Conservation (phyloP, 768 basidiomycete genomes). For the Coprinopsis strossmayeri region DNA sequence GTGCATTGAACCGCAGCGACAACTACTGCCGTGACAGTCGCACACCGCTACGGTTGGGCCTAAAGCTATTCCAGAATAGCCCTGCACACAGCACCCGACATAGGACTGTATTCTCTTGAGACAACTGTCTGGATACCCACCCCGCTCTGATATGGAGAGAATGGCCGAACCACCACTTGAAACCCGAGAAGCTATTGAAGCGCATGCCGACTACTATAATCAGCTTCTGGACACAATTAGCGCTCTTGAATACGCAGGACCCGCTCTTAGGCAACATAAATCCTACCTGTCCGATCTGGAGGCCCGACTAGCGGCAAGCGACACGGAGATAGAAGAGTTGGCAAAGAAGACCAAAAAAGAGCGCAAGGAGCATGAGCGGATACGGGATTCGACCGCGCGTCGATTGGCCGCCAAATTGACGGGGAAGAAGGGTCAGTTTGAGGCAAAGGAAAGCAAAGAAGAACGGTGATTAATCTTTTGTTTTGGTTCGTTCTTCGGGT, state of each 20-base stretch:
- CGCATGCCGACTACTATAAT: slow-evolving; percentile 32
- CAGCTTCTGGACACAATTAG: slow-evolving; percentile 27
- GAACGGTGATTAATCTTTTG: slow-evolving; percentile 27
- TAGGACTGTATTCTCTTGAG: too few species aligned
- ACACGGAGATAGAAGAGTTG: slow-evolving; percentile 21
- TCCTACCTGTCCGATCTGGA: slow-evolving; percentile 29
- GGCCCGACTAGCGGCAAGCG: slow-evolving; percentile 17
- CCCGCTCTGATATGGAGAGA: too few species aligned
- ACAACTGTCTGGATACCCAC: too few species aligned
- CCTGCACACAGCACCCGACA: too few species aligned
- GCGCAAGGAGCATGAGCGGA: slow-evolving; percentile 33
- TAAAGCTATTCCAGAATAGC: too few species aligned
- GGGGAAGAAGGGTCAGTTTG: slow-evolving; percentile 35
- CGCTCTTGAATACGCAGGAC: slow-evolving; percentile 32
- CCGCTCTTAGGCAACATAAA: slow-evolving; percentile 30
- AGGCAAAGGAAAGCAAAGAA: slow-evolving; percentile 36
- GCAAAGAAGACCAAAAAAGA: slow-evolving; percentile 36
- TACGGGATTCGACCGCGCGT: slow-evolving; percentile 33
- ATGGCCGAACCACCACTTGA: neutral
- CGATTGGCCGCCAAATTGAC: slow-evolving; percentile 32
- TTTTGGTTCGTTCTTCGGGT: neutral
- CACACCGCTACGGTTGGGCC: too few species aligned
- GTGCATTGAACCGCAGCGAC: too few species aligned
- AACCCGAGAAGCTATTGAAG: slow-evolving; percentile 24
- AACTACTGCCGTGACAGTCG: too few species aligned